A percentile compares a stretch with the other conserved stretches of the same genome.
Evolutionary conservation across 164 flowering plant species (phyloP).

Genomic region (Chimonanthus praecox): DNA sequence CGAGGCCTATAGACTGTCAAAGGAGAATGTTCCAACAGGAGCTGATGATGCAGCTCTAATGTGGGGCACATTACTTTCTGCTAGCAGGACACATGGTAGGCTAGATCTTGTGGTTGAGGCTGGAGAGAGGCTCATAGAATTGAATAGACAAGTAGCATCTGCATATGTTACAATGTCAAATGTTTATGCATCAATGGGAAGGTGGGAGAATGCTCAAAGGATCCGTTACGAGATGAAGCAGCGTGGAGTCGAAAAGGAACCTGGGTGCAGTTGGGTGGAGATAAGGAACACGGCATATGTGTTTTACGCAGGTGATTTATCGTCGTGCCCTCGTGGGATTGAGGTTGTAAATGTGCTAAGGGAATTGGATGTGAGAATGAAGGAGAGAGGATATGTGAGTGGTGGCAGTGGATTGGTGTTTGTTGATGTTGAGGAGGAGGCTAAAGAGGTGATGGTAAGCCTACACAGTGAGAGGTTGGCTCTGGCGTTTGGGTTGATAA

Average conservation of each 20-base stretch:
- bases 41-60: constrained; percentile 36
- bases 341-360: constrained; percentile 33
- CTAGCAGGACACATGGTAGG: constrained; percentile 54
- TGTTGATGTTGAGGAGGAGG: constrained; percentile 64
- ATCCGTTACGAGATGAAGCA: constrained; percentile 45
- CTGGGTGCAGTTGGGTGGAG: constrained; percentile 80
- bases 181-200: constrained; percentile 43
- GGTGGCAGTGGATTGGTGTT: constrained; percentile 34
- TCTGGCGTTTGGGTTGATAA: constrained; percentile 52
- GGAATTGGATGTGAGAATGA: constrained; percentile 48
- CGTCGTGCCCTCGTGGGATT: constrained; percentile 22
- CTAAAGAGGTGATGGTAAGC: constrained; percentile 39
- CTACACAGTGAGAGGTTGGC: constrained; percentile 72
- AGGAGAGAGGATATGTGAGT: constrained; percentile 44
- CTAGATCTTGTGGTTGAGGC: constrained; percentile 52
- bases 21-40: constrained; percentile 20
- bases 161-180: constrained; percentile 60
- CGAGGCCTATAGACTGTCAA: constrained; percentile 49
- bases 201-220: constrained; percentile 40
- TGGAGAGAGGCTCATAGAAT: constrained; percentile 34
- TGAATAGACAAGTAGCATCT: constrained; percentile 38
- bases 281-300: constrained; percentile 29
- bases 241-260: constrained; percentile 45
- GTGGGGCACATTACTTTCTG: constrained; percentile 57
- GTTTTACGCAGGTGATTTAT: constrained; percentile 46